Conservation (phyloP, 495 filamentous ascomycete species). For the Talaromyces ruber region DNA sequence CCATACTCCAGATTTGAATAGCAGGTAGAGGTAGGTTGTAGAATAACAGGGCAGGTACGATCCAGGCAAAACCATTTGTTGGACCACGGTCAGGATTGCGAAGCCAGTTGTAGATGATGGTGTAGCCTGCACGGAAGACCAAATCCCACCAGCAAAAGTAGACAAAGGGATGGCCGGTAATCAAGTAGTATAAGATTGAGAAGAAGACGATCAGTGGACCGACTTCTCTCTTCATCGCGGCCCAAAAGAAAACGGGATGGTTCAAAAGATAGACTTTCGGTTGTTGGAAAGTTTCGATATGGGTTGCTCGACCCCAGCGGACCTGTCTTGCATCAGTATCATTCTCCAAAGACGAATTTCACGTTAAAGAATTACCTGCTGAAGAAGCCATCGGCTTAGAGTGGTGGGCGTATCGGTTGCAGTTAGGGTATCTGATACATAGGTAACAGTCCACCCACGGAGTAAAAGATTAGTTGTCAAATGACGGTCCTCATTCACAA, state of each 20-base stretch:
- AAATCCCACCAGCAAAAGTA: conserved; percentile 21
- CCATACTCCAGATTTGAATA: conserved; percentile 23
- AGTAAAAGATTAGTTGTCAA: conserved; percentile 24
- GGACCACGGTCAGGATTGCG: conserved; percentile 18
- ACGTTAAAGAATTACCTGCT: conserved; percentile 13
- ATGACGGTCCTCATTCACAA: conserved; percentile 27
- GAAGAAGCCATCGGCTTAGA: conserved; percentile 21
- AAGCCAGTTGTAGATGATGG: conserved; percentile 18
- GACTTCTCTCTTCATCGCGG: conserved; percentile 21
- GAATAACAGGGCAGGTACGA: conserved; percentile 17
- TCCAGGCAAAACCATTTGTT: conserved; percentile 15
- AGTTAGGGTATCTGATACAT: conserved; percentile 21
- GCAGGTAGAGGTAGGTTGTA: conserved; percentile 23
- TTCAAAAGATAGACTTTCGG: conserved; percentile 22
- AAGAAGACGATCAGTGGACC: conserved; percentile 18
- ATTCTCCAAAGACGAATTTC: background rate
- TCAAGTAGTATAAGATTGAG: conserved; percentile 19
- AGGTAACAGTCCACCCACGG: conserved; percentile 25
- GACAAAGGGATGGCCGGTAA: conserved; percentile 17
- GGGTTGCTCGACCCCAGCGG: conserved; percentile 23
- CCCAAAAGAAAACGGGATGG: conserved; percentile 23
- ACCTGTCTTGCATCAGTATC: background rate
- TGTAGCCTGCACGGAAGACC: conserved; percentile 16
- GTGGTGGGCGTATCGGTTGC: conserved; percentile 26
- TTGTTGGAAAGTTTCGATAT: conserved; percentile 27